phyloP scores from a whole-genome alignment of 2,329 filamentous ascomycete genomes.

The Arthrinium puccinioides region DNA sequence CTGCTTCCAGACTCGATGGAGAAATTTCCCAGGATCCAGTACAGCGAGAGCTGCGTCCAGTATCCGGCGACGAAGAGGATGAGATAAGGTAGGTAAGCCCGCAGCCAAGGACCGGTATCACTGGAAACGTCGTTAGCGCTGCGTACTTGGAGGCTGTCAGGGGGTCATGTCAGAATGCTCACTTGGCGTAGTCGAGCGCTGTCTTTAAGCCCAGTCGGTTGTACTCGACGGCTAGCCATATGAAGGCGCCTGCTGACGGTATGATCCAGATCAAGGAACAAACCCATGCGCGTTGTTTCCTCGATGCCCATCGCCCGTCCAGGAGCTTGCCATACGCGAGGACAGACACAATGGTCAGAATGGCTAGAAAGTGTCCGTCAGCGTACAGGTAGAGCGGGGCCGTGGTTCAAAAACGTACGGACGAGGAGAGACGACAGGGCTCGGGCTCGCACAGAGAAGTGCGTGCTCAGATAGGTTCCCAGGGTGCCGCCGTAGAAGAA shows the following conservation, averaged over 20 bases:
- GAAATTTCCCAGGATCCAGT: slow-evolving; percentile 23
- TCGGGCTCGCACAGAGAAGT: slow-evolving; percentile 24
- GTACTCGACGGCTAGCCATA: slow-evolving; percentile 17
- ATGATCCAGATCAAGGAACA: slow-evolving; percentile 20
- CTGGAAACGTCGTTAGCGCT: background rate
- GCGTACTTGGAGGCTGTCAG: too few species aligned
- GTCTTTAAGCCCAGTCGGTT: background rate
- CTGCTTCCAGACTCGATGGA: slow-evolving; percentile 17
- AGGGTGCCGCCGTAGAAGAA: slow-evolving; percentile 30
- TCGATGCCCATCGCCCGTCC: slow-evolving; percentile 20
- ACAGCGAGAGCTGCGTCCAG: slow-evolving; percentile 11
- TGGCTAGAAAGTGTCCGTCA: background rate
- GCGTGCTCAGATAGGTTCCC: slow-evolving; percentile 25
- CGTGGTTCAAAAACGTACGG: slow-evolving; percentile 17
- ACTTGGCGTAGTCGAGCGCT: slow-evolving; percentile 2
- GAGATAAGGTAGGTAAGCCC: slow-evolving; percentile 2
- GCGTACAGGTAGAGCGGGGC: background rate
- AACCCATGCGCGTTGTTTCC: slow-evolving; percentile 17
- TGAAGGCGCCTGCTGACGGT: slow-evolving; percentile 19
- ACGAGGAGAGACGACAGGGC: slow-evolving; percentile 23
- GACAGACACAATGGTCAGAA: slow-evolving; percentile 1
- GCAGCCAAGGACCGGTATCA: background rate
- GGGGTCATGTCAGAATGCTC: background rate
- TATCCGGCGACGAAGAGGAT: slow-evolving; percentile 1
- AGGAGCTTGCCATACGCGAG: slow-evolving; percentile 11